Percentiles rank a stretch among this genome's conserved stretches.
phyloP scores from a whole-genome alignment of 805 yeast genomes.

The Teunomyces lycoperdinae region DNA sequence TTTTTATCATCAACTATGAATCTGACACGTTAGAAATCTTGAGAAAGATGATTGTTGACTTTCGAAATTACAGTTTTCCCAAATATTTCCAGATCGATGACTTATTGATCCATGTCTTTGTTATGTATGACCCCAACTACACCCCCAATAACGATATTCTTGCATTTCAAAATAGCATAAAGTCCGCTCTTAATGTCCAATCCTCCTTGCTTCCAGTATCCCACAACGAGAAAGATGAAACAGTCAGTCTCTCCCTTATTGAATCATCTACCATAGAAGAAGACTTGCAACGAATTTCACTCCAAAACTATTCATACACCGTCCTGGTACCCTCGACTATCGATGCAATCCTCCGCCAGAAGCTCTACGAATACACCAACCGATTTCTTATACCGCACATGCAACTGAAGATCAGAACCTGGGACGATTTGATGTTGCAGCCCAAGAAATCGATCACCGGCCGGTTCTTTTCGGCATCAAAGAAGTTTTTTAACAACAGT shows the following conservation, averaged over 20 bases:
- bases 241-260: slow-evolving; percentile 3
- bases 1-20: slow-evolving; percentile 59
- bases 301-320: slow-evolving; percentile 15
- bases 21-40: slow-evolving; percentile 55
- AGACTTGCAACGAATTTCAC: slow-evolving; percentile 39
- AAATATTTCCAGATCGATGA: slow-evolving; percentile 66
- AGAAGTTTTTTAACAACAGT: slow-evolving; percentile 49
- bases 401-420: slow-evolving; percentile 73
- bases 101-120: slow-evolving; percentile 43
- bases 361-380: slow-evolving; percentile 46
- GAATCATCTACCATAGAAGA: slow-evolving; percentile 49
- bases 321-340: slow-evolving; percentile 32
- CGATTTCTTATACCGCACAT: slow-evolving; percentile 71
- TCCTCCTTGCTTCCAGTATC: slow-evolving; percentile 21
- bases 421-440: slow-evolving; percentile 81
- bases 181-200: slow-evolving; percentile 22
- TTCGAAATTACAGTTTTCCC: slow-evolving; percentile 53
- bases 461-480: slow-evolving; percentile 65
- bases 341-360: slow-evolving; percentile 37
- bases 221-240: slow-evolving; percentile 9
- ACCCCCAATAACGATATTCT: slow-evolving; percentile 27
- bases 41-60: slow-evolving; percentile 50
- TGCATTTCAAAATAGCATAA: slow-evolving; percentile 26
- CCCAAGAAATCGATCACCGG: slow-evolving; percentile 78
- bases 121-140: slow-evolving; percentile 26